These are phyloP conservation scores for Coprinopsis cinerea DNA, from an alignment of 768 basidiomycete genomes.

Conservation along the genomic window DNA sequence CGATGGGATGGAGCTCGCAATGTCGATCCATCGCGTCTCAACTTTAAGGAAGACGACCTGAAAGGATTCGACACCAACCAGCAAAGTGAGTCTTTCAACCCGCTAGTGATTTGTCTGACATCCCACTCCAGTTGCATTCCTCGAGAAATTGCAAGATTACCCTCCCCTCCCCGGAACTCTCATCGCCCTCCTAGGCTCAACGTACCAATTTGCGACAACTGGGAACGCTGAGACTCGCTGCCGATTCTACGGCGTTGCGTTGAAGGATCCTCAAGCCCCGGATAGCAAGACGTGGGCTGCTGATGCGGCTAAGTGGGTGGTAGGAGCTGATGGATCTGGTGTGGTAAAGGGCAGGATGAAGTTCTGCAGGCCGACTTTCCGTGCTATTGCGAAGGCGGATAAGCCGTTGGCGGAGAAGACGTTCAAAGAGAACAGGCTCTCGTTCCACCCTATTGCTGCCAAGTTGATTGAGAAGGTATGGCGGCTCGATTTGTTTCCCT, in stretches of 20 bases:
- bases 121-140: slow-evolving; percentile 60
- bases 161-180: slow-evolving; percentile 54
- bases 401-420: slow-evolving; percentile 41
- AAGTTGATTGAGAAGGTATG: slow-evolving; percentile 74
- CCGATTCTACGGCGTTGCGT: slow-evolving; percentile 70
- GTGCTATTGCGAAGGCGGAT: slow-evolving; percentile 49
- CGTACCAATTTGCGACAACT: slow-evolving; percentile 46
- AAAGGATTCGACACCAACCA: slow-evolving; percentile 67
- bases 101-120: neutral
- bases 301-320: slow-evolving; percentile 62
- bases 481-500: no score
- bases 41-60: slow-evolving; percentile 59
- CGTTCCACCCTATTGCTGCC: slow-evolving; percentile 75
- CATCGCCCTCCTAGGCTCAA: slow-evolving; percentile 50
- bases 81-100: slow-evolving; percentile 43
- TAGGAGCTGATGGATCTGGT: slow-evolving; percentile 54
- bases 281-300: slow-evolving; percentile 45
- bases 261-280: slow-evolving; percentile 42
- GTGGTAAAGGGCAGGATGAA: slow-evolving; percentile 79
- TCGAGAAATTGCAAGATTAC: slow-evolving; percentile 70
- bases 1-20: slow-evolving; percentile 66
- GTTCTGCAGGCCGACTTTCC: slow-evolving; percentile 69
- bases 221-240: slow-evolving; percentile 73
- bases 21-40: slow-evolving; percentile 35
- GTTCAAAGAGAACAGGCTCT: slow-evolving; percentile 41